Base-by-base conservation (phyloP, 2,329 filamentous ascomycete genomes). In the Cytospora leucostoma region DNA sequence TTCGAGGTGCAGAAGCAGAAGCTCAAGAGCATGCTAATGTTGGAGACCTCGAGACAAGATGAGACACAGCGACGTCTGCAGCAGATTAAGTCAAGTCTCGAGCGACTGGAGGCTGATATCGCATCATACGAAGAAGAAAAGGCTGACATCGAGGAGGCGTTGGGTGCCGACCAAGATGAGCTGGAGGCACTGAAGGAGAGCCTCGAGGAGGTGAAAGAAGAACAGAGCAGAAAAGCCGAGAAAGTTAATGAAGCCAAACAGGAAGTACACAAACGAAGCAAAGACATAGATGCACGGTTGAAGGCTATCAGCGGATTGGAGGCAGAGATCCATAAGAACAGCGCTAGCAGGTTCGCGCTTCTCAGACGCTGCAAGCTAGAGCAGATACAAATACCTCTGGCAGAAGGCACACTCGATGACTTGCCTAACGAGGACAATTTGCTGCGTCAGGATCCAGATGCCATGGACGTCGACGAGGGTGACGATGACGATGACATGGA, bases 321-420 rank as follows among this genome's bases (percentile, higher is more conserved):
- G 75, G 88, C 89, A 1, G 89, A 93, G 65, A 88, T 96, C 56
- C 92, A 97, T 75, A 91, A 90, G 71, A 92, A 92, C 71, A 91
- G 90, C 64, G 88, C 92, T 0, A 88, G 86, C 70, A 91, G 95
- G 73, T 97, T 97, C 73, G 88, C 88, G 52, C 79, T 96, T 54
- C 84, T 99, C 59, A 88, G 93, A 72, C 88, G 92, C 66, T 98
- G 94, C 80, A 94, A 96, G 73, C 87, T 99, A 54, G 94, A 98
- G 73, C 93, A 97, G 72, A 91, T 98, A 68, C 87, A 90, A 67
- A 84, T 99, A 64, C 95, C 95, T 2, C 82, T 99, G 27, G 79
- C 83, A 2, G 80, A 87, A 62, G 88, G 88, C 32, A 97, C 92
- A 2, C 81, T 99, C 32, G 92, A 96, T 70, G 86, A 89, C 67